A percentile compares a stretch with the other conserved stretches of the same genome.
Evolutionary conservation across 441 rosid species (phyloP).

Genomic region (Omphalea diandra): DNA sequence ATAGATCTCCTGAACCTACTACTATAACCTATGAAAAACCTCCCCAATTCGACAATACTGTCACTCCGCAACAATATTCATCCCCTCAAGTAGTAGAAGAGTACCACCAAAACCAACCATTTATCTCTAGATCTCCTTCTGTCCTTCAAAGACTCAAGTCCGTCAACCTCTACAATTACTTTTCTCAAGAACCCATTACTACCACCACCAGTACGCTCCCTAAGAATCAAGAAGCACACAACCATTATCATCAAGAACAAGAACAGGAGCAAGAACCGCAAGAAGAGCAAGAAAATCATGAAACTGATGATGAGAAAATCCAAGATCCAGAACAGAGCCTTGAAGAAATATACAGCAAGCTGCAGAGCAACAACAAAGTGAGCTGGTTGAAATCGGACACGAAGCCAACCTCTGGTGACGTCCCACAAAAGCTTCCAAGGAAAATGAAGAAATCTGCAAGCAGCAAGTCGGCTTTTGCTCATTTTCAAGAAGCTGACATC

Average conservation of each 20-base stretch:
- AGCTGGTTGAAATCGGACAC: constrained; percentile 58
- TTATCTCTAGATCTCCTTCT: constrained; percentile 62
- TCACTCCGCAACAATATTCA: constrained; percentile 26
- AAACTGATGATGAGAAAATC: constrained; percentile 14
- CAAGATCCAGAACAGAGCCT: constrained; percentile 36
- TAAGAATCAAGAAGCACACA: constrained; percentile 22
- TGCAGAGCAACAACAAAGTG: constrained; percentile 34
- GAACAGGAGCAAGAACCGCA: constrained; percentile 19
- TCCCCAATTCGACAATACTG: constrained; percentile 23
- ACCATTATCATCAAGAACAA: constrained; percentile 16
- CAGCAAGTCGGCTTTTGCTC: constrained; percentile 54
- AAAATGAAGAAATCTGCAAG: constrained; percentile 91
- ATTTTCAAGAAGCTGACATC: constrained; percentile 53
- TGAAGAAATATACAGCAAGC: constrained; percentile 55
- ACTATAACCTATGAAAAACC: constrained; percentile 25
- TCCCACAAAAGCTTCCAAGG: constrained; percentile 52
- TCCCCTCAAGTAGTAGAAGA: constrained; percentile 32
- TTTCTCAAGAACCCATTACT: constrained; percentile 45
- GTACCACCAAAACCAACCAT: constrained; percentile 14
- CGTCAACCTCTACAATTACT: constrained; percentile 46
- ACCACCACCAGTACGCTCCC: constrained; percentile 4
- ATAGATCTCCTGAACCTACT: constrained; percentile 49
- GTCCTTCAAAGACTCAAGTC: constrained; percentile 65
- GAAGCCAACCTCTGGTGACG: constrained; percentile 51
- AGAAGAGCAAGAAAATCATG: constrained; percentile 4